These are phyloP conservation scores for Trametes gibbosa DNA, from an alignment of 768 basidiomycete genomes.

Conservation along the genomic window DNA sequence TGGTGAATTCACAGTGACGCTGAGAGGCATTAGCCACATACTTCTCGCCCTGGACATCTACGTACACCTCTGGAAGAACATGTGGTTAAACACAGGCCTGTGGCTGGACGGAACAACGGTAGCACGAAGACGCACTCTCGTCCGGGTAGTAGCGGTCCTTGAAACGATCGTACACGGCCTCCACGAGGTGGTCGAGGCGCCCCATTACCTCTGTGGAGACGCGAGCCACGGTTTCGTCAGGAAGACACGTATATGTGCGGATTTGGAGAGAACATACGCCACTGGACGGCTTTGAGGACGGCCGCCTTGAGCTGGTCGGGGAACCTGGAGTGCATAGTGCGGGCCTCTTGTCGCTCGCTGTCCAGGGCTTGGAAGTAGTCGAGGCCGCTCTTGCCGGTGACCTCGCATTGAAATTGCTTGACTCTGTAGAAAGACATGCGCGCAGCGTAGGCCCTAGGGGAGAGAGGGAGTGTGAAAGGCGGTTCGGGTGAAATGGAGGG, in stretches of 20 bases:
- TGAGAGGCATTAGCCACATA: constrained; percentile 34
- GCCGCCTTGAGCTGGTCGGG: constrained; percentile 90
- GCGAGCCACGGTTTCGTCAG: constrained; percentile 11
- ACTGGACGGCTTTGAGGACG: constrained; percentile 91
- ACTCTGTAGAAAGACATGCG: constrained; percentile 94
- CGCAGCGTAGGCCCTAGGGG: constrained; percentile 69
- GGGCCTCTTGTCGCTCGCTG: constrained; percentile 87
- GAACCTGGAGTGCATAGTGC: constrained; percentile 87
- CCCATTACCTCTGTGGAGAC: constrained; percentile 84
- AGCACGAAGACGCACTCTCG: constrained; percentile 63
- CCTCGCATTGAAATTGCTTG: constrained; percentile 96
- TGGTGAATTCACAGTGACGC: constrained; percentile 20
- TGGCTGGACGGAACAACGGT: constrained; percentile 5
- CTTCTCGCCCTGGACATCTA: constrained; percentile 88
- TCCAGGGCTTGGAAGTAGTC: constrained; percentile 94
- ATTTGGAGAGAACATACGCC: constrained; percentile 67
- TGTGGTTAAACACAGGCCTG: background rate
- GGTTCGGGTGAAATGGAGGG: constrained; percentile 25
- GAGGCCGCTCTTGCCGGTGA: constrained; percentile 89
- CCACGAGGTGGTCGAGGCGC: constrained; percentile 90
- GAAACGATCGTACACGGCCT: constrained; percentile 93
- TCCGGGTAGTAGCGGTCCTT: constrained; percentile 91
- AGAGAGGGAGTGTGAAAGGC: constrained; percentile 17
- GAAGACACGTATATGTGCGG: constrained; percentile 11
- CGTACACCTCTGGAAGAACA: constrained; percentile 64